A percentile compares a stretch with the other conserved stretches of the same genome.
Evolutionary conservation across 2,329 filamentous ascomycete genomes (phyloP).

Genomic region (Aspergillaceae sp.): DNA sequence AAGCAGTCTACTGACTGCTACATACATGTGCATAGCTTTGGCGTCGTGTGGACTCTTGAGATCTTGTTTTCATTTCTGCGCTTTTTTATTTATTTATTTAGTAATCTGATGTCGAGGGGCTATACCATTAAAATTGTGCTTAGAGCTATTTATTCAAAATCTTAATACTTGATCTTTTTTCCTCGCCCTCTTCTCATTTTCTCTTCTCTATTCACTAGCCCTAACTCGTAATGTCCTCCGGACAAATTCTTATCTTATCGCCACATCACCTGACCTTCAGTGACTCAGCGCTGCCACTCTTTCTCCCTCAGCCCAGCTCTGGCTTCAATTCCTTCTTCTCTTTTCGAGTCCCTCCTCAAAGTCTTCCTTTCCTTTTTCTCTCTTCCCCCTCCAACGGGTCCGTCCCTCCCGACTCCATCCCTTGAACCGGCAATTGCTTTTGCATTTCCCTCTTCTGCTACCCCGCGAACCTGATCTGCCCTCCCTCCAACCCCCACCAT

Average conservation of each 20-base stretch:
- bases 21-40: conserved; percentile 19
- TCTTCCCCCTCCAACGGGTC: background rate
- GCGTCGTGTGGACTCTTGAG: conserved; percentile 12
- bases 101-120: background rate
- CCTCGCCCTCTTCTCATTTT: background rate
- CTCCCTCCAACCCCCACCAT: conserved; percentile 25
- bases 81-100: background rate
- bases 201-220: background rate
- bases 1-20: background rate
- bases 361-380: background rate
- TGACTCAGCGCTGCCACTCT: background rate
- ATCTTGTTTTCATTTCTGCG: background rate
- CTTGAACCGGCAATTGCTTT: background rate
- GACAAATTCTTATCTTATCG: conserved; percentile 15
- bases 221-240: background rate
- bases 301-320: background rate
- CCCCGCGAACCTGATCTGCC: conserved; percentile 1
- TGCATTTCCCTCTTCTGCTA: background rate
- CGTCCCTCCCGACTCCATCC: background rate
- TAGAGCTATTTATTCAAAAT: background rate
- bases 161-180: too few relatives aligned
- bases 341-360: background rate
- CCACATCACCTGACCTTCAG: conserved; percentile 7
- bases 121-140: background rate
- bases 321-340: background rate